Evolutionary conservation across 2,329 filamentous ascomycete genomes (phyloP).

Genomic region (Proliferodiscus dingleyae): DNA sequence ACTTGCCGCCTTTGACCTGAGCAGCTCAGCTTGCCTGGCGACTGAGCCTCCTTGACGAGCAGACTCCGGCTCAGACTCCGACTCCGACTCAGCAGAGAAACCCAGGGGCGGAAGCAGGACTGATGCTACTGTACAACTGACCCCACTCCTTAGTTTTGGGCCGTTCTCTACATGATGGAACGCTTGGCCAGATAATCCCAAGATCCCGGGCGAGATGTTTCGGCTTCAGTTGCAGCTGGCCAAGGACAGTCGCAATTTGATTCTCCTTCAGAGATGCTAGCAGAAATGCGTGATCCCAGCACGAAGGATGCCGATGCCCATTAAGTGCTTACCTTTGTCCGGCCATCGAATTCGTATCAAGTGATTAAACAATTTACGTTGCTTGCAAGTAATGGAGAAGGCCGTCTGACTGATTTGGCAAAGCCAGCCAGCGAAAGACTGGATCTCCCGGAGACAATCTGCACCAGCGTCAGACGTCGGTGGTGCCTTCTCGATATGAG

Average conservation of each 20-base stretch:
- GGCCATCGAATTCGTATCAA: neutral
- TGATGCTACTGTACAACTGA: too few relatives aligned
- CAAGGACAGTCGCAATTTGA: neutral
- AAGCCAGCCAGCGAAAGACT: slow-evolving; percentile 1
- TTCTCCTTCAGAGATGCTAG: neutral
- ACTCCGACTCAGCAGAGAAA: too few relatives aligned
- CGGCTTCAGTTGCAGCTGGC: slow-evolving; percentile 11
- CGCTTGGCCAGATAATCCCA: neutral
- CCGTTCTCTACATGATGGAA: too few relatives aligned
- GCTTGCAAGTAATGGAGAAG: neutral
- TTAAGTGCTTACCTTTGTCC: neutral
- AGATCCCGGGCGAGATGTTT: slow-evolving; percentile 4
- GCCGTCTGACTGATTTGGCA: slow-evolving; percentile 1
- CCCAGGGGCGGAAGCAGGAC: too few relatives aligned
- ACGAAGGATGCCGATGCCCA: neutral
- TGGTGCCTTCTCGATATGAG: neutral
- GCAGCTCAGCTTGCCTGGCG: too few relatives aligned
- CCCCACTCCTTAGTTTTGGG: neutral
- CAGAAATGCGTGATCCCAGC: neutral
- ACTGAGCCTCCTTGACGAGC: too few relatives aligned
- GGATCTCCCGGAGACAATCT: slow-evolving; percentile 6
- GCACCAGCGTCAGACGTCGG: neutral
- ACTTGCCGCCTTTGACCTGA: too few relatives aligned
- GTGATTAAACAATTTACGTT: neutral
- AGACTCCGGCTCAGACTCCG: too few relatives aligned